Conservation (phyloP, 2,329 filamentous ascomycete genomes). For the Sodiomyces alkalinus region DNA sequence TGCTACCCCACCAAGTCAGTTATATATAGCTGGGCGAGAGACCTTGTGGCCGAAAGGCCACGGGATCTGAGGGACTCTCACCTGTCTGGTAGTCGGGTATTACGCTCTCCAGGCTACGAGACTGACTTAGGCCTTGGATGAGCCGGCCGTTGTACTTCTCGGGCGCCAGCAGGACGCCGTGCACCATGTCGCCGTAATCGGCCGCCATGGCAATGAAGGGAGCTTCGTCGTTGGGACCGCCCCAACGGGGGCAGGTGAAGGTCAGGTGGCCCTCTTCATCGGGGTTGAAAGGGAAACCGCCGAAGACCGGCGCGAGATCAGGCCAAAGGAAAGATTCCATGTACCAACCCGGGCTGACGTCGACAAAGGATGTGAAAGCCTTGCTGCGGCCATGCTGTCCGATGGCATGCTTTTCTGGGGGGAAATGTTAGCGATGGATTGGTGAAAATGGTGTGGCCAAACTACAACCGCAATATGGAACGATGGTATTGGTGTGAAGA, state of each 20-base stretch:
- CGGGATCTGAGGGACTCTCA: constrained; percentile 1
- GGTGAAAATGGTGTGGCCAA: too few species aligned
- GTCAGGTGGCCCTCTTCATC: constrained; percentile 21
- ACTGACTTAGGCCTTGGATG: constrained; percentile 21
- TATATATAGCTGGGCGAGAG: too few species aligned
- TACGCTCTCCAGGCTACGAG: constrained; percentile 14
- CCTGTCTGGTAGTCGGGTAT: constrained; percentile 17
- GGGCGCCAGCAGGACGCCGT: constrained; percentile 25
- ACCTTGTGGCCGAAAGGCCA: not conserved
- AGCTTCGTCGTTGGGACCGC: constrained; percentile 18
- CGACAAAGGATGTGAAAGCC: constrained; percentile 18
- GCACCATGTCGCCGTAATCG: constrained; percentile 29
- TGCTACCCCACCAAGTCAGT: constrained; percentile 7
- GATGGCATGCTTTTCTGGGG: constrained; percentile 20
- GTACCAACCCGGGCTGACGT: constrained; percentile 24
- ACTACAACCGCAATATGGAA: too few species aligned
- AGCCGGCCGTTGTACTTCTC: constrained; percentile 18
- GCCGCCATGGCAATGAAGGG: constrained; percentile 22
- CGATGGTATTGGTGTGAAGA: not conserved
- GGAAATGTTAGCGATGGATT: not conserved
- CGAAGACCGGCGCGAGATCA: constrained; percentile 14
- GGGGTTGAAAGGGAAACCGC: constrained; percentile 20
- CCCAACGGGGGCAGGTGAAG: constrained; percentile 20
- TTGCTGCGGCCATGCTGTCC: constrained; percentile 19
- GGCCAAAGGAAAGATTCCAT: constrained; percentile 18